Evolutionary conservation across 345 rosid genomes (phyloP).

Genomic region (Corchorus olitorius): DNA sequence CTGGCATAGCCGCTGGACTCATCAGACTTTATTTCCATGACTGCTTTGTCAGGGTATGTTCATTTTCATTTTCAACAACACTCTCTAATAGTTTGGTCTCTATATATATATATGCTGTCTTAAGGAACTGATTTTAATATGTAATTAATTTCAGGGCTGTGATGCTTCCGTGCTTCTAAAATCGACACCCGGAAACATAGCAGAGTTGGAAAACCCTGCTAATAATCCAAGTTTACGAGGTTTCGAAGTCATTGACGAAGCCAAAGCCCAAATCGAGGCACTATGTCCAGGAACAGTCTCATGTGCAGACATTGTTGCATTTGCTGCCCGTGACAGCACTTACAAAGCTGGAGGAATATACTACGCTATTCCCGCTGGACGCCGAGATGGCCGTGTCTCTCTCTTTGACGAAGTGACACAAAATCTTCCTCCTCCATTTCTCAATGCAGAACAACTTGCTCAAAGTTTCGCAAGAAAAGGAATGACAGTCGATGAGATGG

Average conservation of each 20-base stretch:
- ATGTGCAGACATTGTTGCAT: constrained; percentile 52
- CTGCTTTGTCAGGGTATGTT: constrained; percentile 38
- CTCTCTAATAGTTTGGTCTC: not conserved
- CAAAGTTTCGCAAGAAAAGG: constrained; percentile 40
- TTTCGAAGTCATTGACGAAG: constrained; percentile 49
- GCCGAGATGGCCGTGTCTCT: constrained; percentile 47
- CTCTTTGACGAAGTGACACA: constrained; percentile 18
- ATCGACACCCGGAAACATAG: constrained; percentile 23
- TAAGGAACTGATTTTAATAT: not conserved
- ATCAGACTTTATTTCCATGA: constrained; percentile 45
- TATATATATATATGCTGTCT: not conserved
- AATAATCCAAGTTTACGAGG: constrained; percentile 48
- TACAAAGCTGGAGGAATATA: constrained; percentile 27
- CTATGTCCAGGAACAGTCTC: constrained; percentile 44
- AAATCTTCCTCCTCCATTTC: constrained; percentile 34
- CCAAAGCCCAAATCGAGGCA: constrained; percentile 41
- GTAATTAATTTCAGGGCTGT: constrained; percentile 36
- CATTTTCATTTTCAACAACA: not conserved
- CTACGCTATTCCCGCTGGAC: constrained; percentile 42
- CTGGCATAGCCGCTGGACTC: constrained; percentile 36
- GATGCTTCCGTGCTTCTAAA: constrained; percentile 50
- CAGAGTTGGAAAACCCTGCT: constrained; percentile 39
- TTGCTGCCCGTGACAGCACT: constrained; percentile 47
- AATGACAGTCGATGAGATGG: constrained; percentile 44
- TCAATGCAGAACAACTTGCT: constrained; percentile 32